These are phyloP conservation scores for Zygoascus biomembranicola DNA, from an alignment of 805 yeast genomes.

Conservation along the genomic window DNA sequence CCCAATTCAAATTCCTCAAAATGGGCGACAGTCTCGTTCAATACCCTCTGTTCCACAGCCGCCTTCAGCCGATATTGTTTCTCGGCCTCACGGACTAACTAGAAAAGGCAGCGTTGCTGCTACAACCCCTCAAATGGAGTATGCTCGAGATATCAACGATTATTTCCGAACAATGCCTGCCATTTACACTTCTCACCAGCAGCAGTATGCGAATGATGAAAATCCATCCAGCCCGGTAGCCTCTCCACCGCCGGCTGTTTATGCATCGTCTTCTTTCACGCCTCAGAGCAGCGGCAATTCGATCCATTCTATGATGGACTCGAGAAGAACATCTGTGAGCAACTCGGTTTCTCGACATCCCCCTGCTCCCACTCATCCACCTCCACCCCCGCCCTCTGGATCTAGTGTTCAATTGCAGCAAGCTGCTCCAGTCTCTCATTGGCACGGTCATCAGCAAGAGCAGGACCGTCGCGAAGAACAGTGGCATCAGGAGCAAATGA, in stretches of 20 bases:
- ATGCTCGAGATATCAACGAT: conserved; percentile 26
- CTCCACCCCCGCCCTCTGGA: background rate
- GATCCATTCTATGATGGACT: background rate
- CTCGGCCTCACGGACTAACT: conserved; percentile 12
- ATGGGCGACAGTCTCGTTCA: background rate
- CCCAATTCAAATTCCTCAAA: background rate
- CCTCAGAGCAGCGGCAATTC: background rate
- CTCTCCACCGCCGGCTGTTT: conserved; percentile 1
- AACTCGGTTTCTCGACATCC: background rate
- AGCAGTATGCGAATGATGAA: background rate
- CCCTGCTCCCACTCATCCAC: background rate
- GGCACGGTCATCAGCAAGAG: background rate
- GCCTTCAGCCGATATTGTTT: conserved; percentile 7
- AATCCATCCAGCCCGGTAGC: background rate
- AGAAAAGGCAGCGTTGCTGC: conserved; percentile 15
- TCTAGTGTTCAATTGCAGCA: background rate
- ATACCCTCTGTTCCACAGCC: conserved; percentile 7
- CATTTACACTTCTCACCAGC: conserved; percentile 7
- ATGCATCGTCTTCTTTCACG: background rate
- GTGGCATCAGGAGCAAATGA: background rate
- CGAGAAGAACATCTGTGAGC: background rate
- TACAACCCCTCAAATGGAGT: conserved; percentile 7
- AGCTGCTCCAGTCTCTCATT: background rate
- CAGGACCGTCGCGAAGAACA: background rate
- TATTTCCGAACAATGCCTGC: conserved; percentile 19